Evolutionary conservation across 176 grass and related monocot species (phyloP).

Genomic region (Coix lacrymajobi): DNA sequence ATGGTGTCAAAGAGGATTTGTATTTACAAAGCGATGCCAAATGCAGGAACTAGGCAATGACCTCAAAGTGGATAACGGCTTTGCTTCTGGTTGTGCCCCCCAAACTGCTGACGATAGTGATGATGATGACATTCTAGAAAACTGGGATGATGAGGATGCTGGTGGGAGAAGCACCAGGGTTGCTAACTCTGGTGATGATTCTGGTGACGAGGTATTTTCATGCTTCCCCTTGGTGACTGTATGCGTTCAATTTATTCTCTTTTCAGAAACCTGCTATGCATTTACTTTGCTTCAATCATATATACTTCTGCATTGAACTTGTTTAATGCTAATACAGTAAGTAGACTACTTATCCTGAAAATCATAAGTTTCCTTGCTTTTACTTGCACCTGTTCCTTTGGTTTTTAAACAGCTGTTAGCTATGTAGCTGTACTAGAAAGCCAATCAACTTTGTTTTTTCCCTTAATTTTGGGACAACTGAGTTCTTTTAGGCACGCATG

Average conservation of each 20-base stretch:
- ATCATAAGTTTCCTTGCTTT: not conserved
- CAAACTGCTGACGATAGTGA: constrained; percentile 7
- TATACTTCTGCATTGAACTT: not conserved
- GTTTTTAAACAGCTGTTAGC: not conserved
- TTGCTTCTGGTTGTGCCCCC: constrained; percentile 7
- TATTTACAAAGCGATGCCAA: constrained; percentile 14
- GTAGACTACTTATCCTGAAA: not conserved
- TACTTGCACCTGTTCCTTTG: not conserved
- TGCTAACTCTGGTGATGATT: constrained; percentile 31
- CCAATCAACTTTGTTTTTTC: not conserved
- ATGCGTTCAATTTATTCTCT: not conserved
- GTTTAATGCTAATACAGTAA: not conserved
- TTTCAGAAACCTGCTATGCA: not conserved
- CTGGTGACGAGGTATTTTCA: constrained; percentile 56
- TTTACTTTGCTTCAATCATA: not conserved
- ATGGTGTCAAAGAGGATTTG: not conserved
- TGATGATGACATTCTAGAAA: constrained; percentile 23
- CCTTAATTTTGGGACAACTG: not conserved
- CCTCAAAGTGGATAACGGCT: constrained; percentile 17
- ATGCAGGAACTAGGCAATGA: constrained; percentile 50
- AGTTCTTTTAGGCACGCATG: not conserved
- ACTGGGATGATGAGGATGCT: constrained; percentile 44
- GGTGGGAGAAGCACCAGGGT: not conserved
- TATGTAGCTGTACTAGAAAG: not conserved
- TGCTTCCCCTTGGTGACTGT: not conserved